Evolutionary conservation across 805 yeast species (phyloP).

Genomic region (Sugiyamaella qingdaonensis): DNA sequence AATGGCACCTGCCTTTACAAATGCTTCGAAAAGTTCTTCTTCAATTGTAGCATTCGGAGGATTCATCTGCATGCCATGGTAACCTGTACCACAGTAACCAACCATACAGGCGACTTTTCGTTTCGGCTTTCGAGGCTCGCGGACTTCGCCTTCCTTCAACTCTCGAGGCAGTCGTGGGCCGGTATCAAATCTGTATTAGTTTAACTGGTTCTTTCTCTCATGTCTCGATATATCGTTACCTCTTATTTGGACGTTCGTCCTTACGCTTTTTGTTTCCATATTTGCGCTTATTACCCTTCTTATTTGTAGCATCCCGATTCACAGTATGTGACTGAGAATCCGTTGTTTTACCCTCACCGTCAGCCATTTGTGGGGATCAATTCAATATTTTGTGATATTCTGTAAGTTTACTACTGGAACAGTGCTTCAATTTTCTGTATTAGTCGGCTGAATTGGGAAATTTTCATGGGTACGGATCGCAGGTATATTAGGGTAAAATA

Average conservation of each 20-base stretch:
- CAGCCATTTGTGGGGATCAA: not conserved
- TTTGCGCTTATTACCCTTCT: not conserved
- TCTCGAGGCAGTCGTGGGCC: slow-evolving; percentile 21
- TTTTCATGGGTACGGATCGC: not conserved
- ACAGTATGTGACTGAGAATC: no score
- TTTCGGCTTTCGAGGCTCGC: slow-evolving; percentile 48
- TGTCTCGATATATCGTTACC: not conserved
- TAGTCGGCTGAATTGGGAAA: not conserved
- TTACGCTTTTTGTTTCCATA: not conserved
- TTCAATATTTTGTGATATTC: not conserved
- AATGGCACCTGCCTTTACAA: slow-evolving; percentile 82
- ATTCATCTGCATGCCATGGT: slow-evolving; percentile 92
- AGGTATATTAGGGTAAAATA: not conserved
- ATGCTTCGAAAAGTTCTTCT: slow-evolving; percentile 79
- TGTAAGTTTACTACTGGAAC: no score
- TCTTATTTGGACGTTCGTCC: not conserved
- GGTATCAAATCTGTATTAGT: not conserved
- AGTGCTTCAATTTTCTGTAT: not conserved
- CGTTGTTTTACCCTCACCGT: not conserved
- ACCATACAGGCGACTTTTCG: slow-evolving; percentile 84
- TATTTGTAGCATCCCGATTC: not conserved
- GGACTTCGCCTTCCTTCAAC: slow-evolving; percentile 23
- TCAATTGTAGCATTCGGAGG: slow-evolving; percentile 88
- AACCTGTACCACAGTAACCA: slow-evolving; percentile 95
- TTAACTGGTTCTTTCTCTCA: not conserved